Evolutionary conservation across 306 rosid genomes (phyloP), one percentile per base, ranked within the genome.

Genomic region (Sphenostylis stenocarpa): DNA sequence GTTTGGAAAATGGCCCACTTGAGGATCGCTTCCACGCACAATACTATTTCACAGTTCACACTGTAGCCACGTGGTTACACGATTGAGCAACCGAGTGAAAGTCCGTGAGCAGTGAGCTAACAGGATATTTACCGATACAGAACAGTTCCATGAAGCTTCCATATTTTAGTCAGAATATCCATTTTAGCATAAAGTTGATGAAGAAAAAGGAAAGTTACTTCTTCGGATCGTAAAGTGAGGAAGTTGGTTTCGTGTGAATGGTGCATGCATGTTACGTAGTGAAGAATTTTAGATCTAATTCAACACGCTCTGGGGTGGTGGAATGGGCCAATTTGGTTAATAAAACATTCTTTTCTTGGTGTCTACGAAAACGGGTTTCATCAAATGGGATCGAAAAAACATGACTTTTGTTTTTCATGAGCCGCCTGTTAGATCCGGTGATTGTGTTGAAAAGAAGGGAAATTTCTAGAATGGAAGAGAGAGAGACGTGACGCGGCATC

Each of bases 121-220:
- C 13, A 17, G 45, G 2, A 16, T 31, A 53, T 3, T 15, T 17
- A 12, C 14, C 20, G 5, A 33, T 53, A 26, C 12, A 29, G 2
- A 8, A 41, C 6, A 14, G 23, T 41, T 72, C 80, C 45, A 51
- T 39, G 80, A 77, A 77, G 20, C 76, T 82, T 82, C 80, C 51
- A 1, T 16, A 10, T 52, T 49, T 67, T 14, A 12, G 3, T 20
- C 9, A 17, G 41, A 64, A 64, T 53, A 61, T 29, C 41, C 61
- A 26, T 45, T 34, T 19, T 55, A 14, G 75, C 3, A 44, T 11
- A n/a, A 58, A 58, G 20, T 26, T 29, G 41, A 31, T 15, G 21
- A 43, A 38, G 52, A 72, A 79, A 63, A 41, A 20, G 63, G 24
- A 10, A 44, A 2, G 44, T 21, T 66, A 31, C 23, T 72, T 73